Evolutionary conservation across 208 protist genomes (phyloP), one percentile per base, ranked within the genome.

Genomic region (Kentomonas sorsogonicus): DNA sequence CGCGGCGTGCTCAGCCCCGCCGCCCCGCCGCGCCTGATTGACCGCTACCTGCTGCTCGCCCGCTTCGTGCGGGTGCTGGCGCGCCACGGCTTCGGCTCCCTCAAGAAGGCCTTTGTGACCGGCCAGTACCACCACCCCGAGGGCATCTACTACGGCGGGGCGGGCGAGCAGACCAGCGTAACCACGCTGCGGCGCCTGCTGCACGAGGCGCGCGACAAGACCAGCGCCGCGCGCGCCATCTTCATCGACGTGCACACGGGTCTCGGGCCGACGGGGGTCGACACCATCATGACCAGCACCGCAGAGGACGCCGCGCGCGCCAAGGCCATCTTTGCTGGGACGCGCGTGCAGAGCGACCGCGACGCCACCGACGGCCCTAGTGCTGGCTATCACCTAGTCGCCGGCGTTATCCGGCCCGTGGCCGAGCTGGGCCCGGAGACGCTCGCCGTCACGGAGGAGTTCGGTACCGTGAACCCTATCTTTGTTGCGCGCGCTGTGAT

Each of bases 171-270:
- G 62, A 63, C 54, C 29, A 87, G 75, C 52, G 48, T 91, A 6
- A 58, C 58, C 9, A 48, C 89, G 23, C 55, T 92, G 34, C 80
- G 75, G 13, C 46, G 74, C 11, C 45, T 90, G 1, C 43, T 92
- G 13, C 66, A 70, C 31, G 38, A 46, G 50, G 66, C 91, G 52
- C 55, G 66, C 15, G 20, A 70, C 31, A 43, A 46, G 50, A 67
- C 91, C 54, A 60, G 66, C 15, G 20, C 7, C 23, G 66, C 67
- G n/a, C 60, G 81, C 26, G 70, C 66, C 40, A 63, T 90, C 36
- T 69, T 85, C 26, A 39, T 95, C 6, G 83, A 95, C 58, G 74
- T 95, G 13, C 80, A 87, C 62, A 88, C 66, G 5, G 81, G 82
- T 10, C 69, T 83, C 41, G 88, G 88, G 9, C 59, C 71, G 5